A percentile compares a stretch with the other conserved stretches of the same genome.
These are phyloP conservation scores for Bryopsis sp. DNA, from an alignment of 139 green algal genomes.

Conservation along the genomic window DNA sequence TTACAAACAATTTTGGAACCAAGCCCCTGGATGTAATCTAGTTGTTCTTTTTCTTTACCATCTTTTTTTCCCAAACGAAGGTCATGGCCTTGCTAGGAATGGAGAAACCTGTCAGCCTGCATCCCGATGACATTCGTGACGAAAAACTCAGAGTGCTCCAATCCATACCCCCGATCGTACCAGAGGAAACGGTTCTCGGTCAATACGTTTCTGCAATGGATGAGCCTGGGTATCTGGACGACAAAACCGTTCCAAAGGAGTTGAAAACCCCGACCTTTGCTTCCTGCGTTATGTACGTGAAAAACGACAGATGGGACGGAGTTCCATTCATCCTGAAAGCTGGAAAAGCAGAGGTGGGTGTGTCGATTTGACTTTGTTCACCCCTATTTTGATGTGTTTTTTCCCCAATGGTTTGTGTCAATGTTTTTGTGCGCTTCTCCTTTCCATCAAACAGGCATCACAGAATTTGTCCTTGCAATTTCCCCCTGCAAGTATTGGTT, in stretches of 20 bases:
- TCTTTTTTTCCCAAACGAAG: no score
- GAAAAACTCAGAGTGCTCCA: slow-evolving; percentile 84
- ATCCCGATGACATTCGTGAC: slow-evolving; percentile 91
- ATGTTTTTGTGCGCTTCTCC: no score
- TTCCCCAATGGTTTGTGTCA: no score
- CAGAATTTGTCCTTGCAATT: no score
- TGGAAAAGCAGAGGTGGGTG: slow-evolving; percentile 93
- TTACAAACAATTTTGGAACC: no score
- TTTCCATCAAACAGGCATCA: no score
- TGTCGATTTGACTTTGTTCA: no score
- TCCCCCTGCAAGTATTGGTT: no score
- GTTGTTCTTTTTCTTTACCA: no score
- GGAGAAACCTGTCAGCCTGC: slow-evolving; percentile 79
- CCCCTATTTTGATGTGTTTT: no score
- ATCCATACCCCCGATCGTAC: slow-evolving; percentile 49
- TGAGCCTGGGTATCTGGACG: slow-evolving; percentile 84
- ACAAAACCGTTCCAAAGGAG: slow-evolving; percentile 72
- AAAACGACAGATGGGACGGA: slow-evolving; percentile 88
- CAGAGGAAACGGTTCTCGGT: slow-evolving; percentile 71
- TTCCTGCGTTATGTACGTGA: slow-evolving; percentile 57
- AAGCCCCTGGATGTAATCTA: no score
- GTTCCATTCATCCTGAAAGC: slow-evolving; percentile 92
- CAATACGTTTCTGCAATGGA: slow-evolving; percentile 66
- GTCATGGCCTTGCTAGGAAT: slow-evolving; percentile 83
- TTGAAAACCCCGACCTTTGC: slow-evolving; percentile 84